Base-by-base conservation (phyloP, 768 basidiomycete genomes). In the Paxillus involutus region DNA sequence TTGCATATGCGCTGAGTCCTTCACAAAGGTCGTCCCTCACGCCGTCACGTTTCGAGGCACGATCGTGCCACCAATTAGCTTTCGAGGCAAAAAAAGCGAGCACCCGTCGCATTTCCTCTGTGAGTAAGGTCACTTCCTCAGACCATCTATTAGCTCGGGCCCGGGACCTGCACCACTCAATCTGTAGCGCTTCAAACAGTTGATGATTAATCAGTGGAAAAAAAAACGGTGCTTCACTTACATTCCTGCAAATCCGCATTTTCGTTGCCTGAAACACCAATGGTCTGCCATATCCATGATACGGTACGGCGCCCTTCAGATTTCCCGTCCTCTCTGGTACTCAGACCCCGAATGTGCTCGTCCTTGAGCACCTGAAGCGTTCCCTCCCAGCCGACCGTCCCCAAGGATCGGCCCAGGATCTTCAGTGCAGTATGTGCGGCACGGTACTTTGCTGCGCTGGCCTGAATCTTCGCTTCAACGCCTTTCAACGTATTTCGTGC, bases 81-180 rank as follows among this genome's bases (percentile, higher is more conserved):
- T 32, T 32, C 7, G 30, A 32, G 6, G 30, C 7, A 10, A 32
- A 67, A 32, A 59, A 65, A n/a, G n/a, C 35, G 36, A 49, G 11
- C 0, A 56, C 44, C 0, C 59, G 40, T 3, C 59, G 46, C 67
- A 68, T 70, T 48, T 68, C 67, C 49, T 68, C 65, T n/a, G 45
- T 26, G 12, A 69, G 44, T 1, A 68, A 47, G 4, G 49, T 47
- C 12, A 68, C 60, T 47, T 66, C 66, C 21, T 67, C 67, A 0
- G 12, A 11, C 62, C 63, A 63, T 4, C 54, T 53, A 9, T 47
- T 33, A 0, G 52, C 55, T n/a, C 58, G 41, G 6, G 65, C 62
- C 4, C 44, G 44, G 29, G 54, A 59, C 59, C 50, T 61, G 10
- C 53, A 56, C 57, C 56, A 57, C 33, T 61, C 49, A 24, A 63